Evolutionary conservation across 2,329 filamentous ascomycete genomes (phyloP).

Genomic region (Chalaropsis thielavioides): DNA sequence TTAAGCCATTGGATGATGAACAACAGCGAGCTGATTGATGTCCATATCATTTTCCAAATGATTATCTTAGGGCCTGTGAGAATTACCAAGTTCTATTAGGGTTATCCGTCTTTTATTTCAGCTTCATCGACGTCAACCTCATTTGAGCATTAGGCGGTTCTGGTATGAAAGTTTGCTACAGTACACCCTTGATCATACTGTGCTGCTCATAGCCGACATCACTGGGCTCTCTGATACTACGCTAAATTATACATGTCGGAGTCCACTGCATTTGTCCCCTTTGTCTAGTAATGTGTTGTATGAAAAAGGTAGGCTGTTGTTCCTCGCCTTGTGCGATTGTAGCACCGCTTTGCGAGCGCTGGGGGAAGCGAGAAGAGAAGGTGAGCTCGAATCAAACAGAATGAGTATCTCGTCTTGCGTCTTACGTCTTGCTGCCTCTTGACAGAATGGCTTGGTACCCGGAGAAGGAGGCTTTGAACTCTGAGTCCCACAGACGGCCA

Average conservation of each 20-base stretch:
- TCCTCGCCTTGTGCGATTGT: constrained; percentile 4
- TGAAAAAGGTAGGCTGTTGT: background rate
- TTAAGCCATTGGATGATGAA: constrained; percentile 2
- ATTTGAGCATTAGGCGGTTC: background rate
- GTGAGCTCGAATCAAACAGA: background rate
- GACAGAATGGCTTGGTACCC: background rate
- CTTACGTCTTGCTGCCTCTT: background rate
- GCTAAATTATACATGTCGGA: background rate
- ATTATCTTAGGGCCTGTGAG: no score
- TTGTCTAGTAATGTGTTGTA: background rate
- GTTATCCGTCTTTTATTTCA: no score
- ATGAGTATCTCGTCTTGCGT: background rate
- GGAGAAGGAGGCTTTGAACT: background rate
- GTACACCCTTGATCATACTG: background rate
- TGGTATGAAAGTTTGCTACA: no score
- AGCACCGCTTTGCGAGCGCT: constrained; percentile 9
- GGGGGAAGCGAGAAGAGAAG: constrained; percentile 15
- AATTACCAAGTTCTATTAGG: no score
- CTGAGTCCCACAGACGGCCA: background rate
- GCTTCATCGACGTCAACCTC: background rate
- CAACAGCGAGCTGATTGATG: no score
- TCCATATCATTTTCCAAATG: no score
- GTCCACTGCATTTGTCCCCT: background rate
- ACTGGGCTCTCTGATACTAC: background rate
- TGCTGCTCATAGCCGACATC: background rate